phyloP scores from a whole-genome alignment of 306 rosid genomes.

The Medicago arabica region DNA sequence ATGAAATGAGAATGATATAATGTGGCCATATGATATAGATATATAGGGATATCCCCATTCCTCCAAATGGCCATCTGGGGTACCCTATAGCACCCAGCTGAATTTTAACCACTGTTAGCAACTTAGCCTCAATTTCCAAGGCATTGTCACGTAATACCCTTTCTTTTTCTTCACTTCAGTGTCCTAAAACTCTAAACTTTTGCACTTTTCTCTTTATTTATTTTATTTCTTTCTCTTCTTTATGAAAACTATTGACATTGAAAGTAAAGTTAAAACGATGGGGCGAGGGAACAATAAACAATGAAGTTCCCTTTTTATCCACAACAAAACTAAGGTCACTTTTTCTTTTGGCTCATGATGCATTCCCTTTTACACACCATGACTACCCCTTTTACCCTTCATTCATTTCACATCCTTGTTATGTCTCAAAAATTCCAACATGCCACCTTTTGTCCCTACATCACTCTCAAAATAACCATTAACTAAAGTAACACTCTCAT shows the following conservation, averaged over 20 bases:
- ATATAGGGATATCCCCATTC: constrained; percentile 45
- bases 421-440: constrained; percentile 75
- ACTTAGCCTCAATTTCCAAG: constrained; percentile 73
- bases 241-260: not conserved
- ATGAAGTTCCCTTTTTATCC: constrained; percentile 25
- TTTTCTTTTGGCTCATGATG: constrained; percentile 46
- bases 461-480: constrained; percentile 37
- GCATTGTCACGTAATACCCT: constrained; percentile 35
- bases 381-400: not conserved
- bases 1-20: not conserved
- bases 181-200: constrained; percentile 45
- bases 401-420: constrained; percentile 39
- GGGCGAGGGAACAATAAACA: constrained; percentile 40
- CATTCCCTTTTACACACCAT: not conserved
- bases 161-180: constrained; percentile 37
- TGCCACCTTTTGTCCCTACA: constrained; percentile 33
- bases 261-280: constrained; percentile 34
- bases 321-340: constrained; percentile 25
- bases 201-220: constrained; percentile 8
- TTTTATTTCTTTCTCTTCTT: not conserved
- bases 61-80: constrained; percentile 50
- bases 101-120: constrained; percentile 45
- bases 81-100: constrained; percentile 35
- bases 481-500: not conserved
- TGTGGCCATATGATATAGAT: not conserved